These are phyloP conservation scores for Tilletia horrida DNA, from an alignment of 1,284 basidiomycete species.

Conservation along the genomic window DNA sequence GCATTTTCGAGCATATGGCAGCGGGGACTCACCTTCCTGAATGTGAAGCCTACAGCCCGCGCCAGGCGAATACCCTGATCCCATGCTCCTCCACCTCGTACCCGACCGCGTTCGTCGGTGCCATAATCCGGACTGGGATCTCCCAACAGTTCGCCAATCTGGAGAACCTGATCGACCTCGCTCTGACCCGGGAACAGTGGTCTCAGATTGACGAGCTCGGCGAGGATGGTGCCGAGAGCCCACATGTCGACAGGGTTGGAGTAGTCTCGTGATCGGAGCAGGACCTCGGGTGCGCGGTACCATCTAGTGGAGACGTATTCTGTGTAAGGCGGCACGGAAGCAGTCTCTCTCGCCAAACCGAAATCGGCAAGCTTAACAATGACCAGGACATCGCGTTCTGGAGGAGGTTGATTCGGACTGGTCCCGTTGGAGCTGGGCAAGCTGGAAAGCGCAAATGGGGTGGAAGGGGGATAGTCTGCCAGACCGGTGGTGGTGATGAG, in stretches of 20 bases:
- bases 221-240: slow-evolving; percentile 97
- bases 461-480: slow-evolving; percentile 72
- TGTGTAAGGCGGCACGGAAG: slow-evolving; percentile 86
- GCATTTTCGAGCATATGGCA: neutral
- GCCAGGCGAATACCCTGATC: slow-evolving; percentile 78
- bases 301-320: slow-evolving; percentile 98
- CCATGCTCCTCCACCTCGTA: slow-evolving; percentile 85
- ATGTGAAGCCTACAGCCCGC: slow-evolving; percentile 77
- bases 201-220: slow-evolving; percentile 89
- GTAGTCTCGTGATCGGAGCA: slow-evolving; percentile 85
- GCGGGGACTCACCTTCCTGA: slow-evolving; percentile 70
- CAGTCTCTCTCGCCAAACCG: slow-evolving; percentile 87
- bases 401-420: slow-evolving; percentile 19
- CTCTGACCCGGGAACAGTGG: slow-evolving; percentile 96
- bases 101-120: slow-evolving; percentile 67
- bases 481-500: slow-evolving; percentile 98
- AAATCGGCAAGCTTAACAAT: slow-evolving; percentile 99
- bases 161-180: slow-evolving; percentile 86
- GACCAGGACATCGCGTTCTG: slow-evolving; percentile 87
- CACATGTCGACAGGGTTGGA: slow-evolving; percentile 98
- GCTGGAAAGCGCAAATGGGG: slow-evolving; percentile 36
- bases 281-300: slow-evolving; percentile 97
- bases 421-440: slow-evolving; percentile 20
- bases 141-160: slow-evolving; percentile 87
- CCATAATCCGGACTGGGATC: slow-evolving; percentile 84